Evolutionary conservation across 1,284 basidiomycete genomes (phyloP).

Genomic region (Malassezia caprae): DNA sequence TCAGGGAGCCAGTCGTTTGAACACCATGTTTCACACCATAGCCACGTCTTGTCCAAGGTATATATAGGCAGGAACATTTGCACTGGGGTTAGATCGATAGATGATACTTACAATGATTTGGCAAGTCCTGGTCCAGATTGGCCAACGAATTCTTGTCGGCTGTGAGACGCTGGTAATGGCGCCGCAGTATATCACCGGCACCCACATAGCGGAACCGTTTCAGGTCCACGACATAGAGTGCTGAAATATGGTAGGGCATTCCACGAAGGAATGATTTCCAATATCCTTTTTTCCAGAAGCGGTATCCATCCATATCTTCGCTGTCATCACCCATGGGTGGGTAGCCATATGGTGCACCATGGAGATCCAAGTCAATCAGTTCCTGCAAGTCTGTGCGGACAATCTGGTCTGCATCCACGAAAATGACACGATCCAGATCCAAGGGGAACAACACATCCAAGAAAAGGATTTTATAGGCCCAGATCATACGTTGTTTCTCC

Average conservation of each 20-base stretch:
- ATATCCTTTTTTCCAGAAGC: slow-evolving; percentile 84
- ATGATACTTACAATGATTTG: slow-evolving; percentile 24
- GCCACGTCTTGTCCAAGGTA: slow-evolving; percentile 39
- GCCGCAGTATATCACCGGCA: slow-evolving; percentile 72
- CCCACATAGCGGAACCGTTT: slow-evolving; percentile 71
- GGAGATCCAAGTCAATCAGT: slow-evolving; percentile 76
- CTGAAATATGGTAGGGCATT: slow-evolving; percentile 49
- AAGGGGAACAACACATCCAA: slow-evolving; percentile 96
- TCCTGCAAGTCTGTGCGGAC: slow-evolving; percentile 90
- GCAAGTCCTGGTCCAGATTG: slow-evolving; percentile 72
- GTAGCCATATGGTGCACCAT: slow-evolving; percentile 60
- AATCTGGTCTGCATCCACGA: slow-evolving; percentile 80
- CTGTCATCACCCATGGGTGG: slow-evolving; percentile 96
- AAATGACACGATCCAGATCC: slow-evolving; percentile 94
- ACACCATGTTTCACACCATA: slow-evolving; percentile 49
- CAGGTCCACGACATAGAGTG: slow-evolving; percentile 92
- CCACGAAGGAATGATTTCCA: slow-evolving; percentile 36
- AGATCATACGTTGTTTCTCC: slow-evolving; percentile 95
- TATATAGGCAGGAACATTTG: slow-evolving; percentile 35
- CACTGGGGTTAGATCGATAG: slow-evolving; percentile 55
- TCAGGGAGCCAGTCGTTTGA: slow-evolving; percentile 27
- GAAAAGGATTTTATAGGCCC: slow-evolving; percentile 99
- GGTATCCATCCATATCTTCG: slow-evolving; percentile 82
- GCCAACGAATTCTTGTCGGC: slow-evolving; percentile 85
- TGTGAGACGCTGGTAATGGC: slow-evolving; percentile 82